These are phyloP conservation scores for Eucalyptus dawsonii DNA, from an alignment of 345 rosid species.

Conservation along the genomic window DNA sequence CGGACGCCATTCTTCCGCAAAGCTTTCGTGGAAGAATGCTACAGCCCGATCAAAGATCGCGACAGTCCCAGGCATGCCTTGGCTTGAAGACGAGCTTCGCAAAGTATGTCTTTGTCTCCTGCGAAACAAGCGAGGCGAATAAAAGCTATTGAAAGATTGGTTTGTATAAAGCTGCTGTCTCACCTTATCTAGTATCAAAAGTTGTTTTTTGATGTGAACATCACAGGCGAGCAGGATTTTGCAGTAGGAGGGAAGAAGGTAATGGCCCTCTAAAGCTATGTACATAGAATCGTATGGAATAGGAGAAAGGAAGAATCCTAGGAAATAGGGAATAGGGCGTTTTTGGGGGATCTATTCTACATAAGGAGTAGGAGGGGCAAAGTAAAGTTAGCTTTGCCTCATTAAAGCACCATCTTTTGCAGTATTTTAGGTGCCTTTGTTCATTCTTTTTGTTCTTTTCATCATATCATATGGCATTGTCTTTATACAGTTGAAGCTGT, in stretches of 20 bases:
- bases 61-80: not conserved
- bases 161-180: not conserved
- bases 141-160: not conserved
- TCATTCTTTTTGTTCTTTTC: not conserved
- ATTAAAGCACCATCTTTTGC: not conserved
- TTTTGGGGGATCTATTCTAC: not conserved
- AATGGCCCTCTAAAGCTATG: not conserved
- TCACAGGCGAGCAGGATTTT: not conserved
- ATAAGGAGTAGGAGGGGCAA: not conserved
- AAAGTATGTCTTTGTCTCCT: not conserved
- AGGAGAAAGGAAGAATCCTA: not conserved
- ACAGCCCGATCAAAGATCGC: not conserved
- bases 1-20: slow-evolving; percentile 38
- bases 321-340: not conserved
- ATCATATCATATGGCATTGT: not conserved
- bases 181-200: not conserved
- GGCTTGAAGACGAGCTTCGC: not conserved
- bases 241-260: not conserved
- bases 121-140: not conserved
- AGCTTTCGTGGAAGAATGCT: slow-evolving; percentile 23
- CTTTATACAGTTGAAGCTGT: not conserved
- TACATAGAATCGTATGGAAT: not conserved
- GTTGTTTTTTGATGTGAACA: not conserved
- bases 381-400: not conserved
- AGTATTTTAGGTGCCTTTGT: not conserved